phyloP scores from a whole-genome alignment of 805 yeast genomes.

The Candida sphagnicola region DNA sequence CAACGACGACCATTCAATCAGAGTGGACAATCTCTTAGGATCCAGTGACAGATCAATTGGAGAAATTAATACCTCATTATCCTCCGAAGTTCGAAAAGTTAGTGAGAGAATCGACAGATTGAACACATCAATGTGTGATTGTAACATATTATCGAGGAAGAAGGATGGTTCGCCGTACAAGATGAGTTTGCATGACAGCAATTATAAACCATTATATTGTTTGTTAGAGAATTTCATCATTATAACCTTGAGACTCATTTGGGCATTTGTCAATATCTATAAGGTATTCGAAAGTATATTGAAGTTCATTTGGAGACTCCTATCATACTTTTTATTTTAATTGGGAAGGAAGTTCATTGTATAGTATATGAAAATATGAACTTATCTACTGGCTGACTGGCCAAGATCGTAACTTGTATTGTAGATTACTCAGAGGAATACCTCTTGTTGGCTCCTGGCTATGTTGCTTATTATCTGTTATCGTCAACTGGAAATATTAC shows the following conservation, averaged over 20 bases:
- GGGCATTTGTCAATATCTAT: constrained; percentile 52
- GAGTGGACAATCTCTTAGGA: constrained; percentile 58
- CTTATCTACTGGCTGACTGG: too few relatives aligned
- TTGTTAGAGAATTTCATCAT: constrained; percentile 52
- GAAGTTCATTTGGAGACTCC: constrained; percentile 17
- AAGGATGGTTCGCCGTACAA: constrained; percentile 4
- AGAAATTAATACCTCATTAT: constrained; percentile 67
- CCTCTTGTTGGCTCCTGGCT: too few relatives aligned
- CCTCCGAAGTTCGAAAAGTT: constrained; percentile 55
- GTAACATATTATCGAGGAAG: constrained; percentile 11
- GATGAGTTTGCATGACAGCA: constrained; percentile 25
- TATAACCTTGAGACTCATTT: constrained; percentile 46
- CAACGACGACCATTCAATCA: constrained; percentile 45
- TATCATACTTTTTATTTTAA: constrained; percentile 10
- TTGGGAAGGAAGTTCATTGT: not conserved
- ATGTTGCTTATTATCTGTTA: too few relatives aligned
- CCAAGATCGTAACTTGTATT: too few relatives aligned
- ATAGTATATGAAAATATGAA: too few relatives aligned
- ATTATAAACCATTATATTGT: constrained; percentile 38
- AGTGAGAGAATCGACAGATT: constrained; percentile 46
- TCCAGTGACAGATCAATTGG: constrained; percentile 66
- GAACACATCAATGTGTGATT: constrained; percentile 29
- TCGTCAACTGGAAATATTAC: too few relatives aligned
- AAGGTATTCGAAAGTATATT: constrained; percentile 25
- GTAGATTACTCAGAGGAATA: too few relatives aligned